Percentiles rank a stretch among this genome's conserved stretches.
phyloP scores from a whole-genome alignment of 1,139 yeast species.

The Debaryomyces fabryi region DNA sequence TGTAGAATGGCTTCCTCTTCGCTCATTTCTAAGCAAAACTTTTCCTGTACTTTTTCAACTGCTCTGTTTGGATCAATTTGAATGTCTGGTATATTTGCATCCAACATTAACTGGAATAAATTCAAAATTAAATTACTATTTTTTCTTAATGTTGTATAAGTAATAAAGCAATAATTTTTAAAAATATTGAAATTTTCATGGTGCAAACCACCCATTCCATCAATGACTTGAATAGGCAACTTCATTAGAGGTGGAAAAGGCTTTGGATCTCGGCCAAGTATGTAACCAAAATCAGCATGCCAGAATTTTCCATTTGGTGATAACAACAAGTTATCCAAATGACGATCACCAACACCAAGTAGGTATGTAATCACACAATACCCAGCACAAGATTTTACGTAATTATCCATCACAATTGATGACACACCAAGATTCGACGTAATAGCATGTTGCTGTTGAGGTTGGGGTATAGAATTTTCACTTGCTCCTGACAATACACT shows the following conservation, averaged over 20 bases:
- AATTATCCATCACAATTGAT: conserved; percentile 84
- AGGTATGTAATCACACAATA: conserved; percentile 95
- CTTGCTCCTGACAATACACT: conserved; percentile 28
- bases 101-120: conserved; percentile 90
- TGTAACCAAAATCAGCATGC: conserved; percentile 98
- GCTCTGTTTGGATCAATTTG: conserved; percentile 75
- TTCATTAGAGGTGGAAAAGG: conserved; percentile 99
- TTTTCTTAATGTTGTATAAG: conserved; percentile 86
- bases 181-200: conserved; percentile 86
- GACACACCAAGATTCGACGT: conserved; percentile 71
- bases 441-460: conserved; percentile 32
- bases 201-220: conserved; percentile 94
- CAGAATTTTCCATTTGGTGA: conserved; percentile 83
- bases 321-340: conserved; percentile 80
- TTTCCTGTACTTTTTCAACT: conserved; percentile 87
- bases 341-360: conserved; percentile 96
- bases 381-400: conserved; percentile 95
- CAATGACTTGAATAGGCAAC: conserved; percentile 93
- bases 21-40: conserved; percentile 88
- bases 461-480: not conserved
- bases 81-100: conserved; percentile 89
- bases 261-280: conserved; percentile 94
- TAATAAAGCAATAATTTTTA: conserved; percentile 90
- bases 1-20: conserved; percentile 95
- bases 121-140: conserved; percentile 88